phyloP scores from a whole-genome alignment of 768 basidiomycete species.

The Podaxis sp. region DNA sequence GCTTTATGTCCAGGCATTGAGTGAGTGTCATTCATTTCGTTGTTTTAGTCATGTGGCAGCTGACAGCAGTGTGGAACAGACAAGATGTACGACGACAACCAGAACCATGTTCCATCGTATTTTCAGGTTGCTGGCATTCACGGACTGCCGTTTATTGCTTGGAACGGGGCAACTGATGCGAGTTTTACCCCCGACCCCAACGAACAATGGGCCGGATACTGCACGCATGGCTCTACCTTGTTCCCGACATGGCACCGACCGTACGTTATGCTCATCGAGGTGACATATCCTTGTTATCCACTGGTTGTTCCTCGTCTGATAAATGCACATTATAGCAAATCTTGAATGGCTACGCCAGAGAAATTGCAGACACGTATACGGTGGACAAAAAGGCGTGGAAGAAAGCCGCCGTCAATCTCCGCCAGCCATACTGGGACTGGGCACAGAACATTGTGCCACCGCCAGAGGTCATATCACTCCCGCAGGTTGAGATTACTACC shows the following conservation, averaged over 20 bases:
- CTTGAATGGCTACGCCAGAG: slow-evolving; percentile 35
- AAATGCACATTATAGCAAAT: slow-evolving; percentile 38
- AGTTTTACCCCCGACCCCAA: slow-evolving; percentile 21
- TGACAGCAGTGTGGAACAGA: slow-evolving; percentile 19
- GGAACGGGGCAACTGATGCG: slow-evolving; percentile 37
- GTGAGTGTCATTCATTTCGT: slow-evolving; percentile 26
- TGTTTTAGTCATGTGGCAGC: slow-evolving; percentile 14
- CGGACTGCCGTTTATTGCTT: slow-evolving; percentile 43
- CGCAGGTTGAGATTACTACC: slow-evolving; percentile 26
- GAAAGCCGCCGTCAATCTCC: slow-evolving; percentile 32
- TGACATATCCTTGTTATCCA: slow-evolving; percentile 15
- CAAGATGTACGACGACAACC: slow-evolving; percentile 27
- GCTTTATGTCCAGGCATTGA: slow-evolving; percentile 48
- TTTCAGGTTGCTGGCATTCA: slow-evolving; percentile 52
- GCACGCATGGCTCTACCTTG: slow-evolving; percentile 50
- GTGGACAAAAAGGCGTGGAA: slow-evolving; percentile 25
- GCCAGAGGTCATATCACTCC: slow-evolving; percentile 29
- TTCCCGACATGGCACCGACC: slow-evolving; percentile 60
- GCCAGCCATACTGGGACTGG: slow-evolving; percentile 55
- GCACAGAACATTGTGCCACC: slow-evolving; percentile 37
- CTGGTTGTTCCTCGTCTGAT: neutral
- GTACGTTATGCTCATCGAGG: slow-evolving; percentile 50
- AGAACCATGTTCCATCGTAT: slow-evolving; percentile 34
- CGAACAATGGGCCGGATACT: slow-evolving; percentile 44
- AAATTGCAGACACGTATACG: slow-evolving; percentile 41